Evolutionary conservation across 1,139 yeast genomes (phyloP), one percentile per base, ranked within the genome.

Genomic region (Pichia sorboxylosa): DNA sequence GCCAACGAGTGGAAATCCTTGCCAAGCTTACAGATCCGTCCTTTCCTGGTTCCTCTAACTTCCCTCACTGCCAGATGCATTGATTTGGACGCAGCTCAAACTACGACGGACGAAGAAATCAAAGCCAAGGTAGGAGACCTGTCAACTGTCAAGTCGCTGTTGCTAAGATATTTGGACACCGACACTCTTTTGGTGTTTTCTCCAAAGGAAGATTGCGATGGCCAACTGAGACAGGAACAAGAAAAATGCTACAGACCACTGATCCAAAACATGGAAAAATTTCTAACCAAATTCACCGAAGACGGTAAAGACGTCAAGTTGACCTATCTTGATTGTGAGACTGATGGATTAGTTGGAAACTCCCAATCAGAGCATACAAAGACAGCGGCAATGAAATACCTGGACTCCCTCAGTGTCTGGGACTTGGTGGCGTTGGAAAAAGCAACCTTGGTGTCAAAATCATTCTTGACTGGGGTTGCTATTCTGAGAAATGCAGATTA

Each of bases 111-210:
- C 37, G 54, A 61, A 5, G 79, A 75, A 34, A 54, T 67, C 37
- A 55, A 64, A 15, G 68, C 74, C 21, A 76, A 75, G 49, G 67
- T 77, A 25, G 83, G 85, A 8, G 68, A 63, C 41, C 57, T 71
- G 31, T 66, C 65, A 6, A 72, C 68, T 35, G 65, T 80, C 25
- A 67, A 70, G 41, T 51, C 61, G 31, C 66, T 67, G 40, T 52
- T 90, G 42, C 60, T 87, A 47, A 74, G 90, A 37, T 90, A 85
- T 51, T 62, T 92, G 35, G 98, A 90, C 51, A 90, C 98, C 1
- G 98, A 90, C 53, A 85, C 97, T 2, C 63, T 94, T 44, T 64
- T 90, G 31, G 84, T 87, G 8, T 81, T 85, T 50, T 73, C 95
- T 2, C 92, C 95, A n/a, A 45, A 47, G 13, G 67, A 64, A 30